Percentiles rank a stretch among this genome's conserved stretches.
Evolutionary conservation across 176 grass and related monocot genomes (phyloP).

Genomic region (Urochloa ruziziensis): DNA sequence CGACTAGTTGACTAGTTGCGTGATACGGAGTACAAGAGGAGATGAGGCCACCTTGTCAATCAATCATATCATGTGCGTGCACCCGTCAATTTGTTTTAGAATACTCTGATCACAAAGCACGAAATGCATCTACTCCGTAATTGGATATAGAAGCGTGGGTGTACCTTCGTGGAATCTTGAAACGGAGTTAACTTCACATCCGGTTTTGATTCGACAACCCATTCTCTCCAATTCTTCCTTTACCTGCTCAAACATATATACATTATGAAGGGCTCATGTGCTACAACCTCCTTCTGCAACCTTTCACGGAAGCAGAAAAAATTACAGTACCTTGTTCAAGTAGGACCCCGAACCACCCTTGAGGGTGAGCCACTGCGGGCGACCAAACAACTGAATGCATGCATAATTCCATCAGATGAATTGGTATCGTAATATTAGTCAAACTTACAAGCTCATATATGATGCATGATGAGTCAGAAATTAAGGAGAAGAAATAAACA

Average conservation of each 20-base stretch:
- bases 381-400: constrained; percentile 65
- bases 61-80: no score
- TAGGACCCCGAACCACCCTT: constrained; percentile 69
- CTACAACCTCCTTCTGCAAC: no score
- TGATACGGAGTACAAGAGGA: no score
- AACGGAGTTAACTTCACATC: constrained; percentile 57
- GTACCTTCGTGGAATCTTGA: constrained; percentile 51
- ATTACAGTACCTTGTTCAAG: constrained; percentile 42
- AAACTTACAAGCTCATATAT: neutral
- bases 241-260: neutral
- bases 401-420: neutral
- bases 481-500: neutral
- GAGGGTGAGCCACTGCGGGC: constrained; percentile 75
- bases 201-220: constrained; percentile 66
- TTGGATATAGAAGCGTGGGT: neutral
- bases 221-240: constrained; percentile 61
- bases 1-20: no score
- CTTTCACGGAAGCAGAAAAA: neutral
- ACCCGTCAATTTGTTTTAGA: no score
- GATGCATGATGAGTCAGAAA: no score
- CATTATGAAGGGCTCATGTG: neutral
- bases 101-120: no score
- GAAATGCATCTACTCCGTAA: neutral
- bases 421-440: neutral
- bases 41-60: no score